Conservation (phyloP, 2,329 filamentous ascomycete species). For the Sporothrix phasma region DNA sequence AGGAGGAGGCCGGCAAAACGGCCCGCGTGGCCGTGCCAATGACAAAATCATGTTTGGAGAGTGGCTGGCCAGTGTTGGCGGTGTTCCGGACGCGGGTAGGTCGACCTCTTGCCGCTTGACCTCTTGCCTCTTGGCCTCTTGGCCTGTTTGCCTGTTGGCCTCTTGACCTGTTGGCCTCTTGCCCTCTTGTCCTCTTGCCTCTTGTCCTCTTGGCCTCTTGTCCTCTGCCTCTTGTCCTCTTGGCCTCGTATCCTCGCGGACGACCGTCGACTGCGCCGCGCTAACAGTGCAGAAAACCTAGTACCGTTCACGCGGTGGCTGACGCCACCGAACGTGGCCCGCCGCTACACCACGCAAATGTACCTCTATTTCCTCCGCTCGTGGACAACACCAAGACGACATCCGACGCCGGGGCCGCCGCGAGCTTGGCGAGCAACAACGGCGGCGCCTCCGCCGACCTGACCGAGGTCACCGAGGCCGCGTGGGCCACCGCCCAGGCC, state of each 20-base stretch:
- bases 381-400: constrained; percentile 25
- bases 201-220: too few species aligned
- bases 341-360: constrained; percentile 91
- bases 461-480: constrained; percentile 52
- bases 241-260: not conserved
- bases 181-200: not conserved
- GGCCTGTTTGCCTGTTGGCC: too few species aligned
- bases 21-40: constrained; percentile 58
- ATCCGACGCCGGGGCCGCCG: constrained; percentile 27
- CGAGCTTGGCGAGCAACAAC: constrained; percentile 34
- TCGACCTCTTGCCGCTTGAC: too few species aligned
- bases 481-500: constrained; percentile 58
- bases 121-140: too few species aligned
- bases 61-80: constrained; percentile 50
- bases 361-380: constrained; percentile 83
- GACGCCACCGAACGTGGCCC: constrained; percentile 62
- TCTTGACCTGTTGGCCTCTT: not conserved
- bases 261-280: not conserved
- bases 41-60: constrained; percentile 55
- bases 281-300: constrained; percentile 40
- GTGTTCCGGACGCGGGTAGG: constrained; percentile 54
- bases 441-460: constrained; percentile 51
- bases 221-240: not conserved
- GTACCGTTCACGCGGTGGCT: constrained; percentile 88
- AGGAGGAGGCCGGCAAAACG: constrained; percentile 48